Base-by-base conservation (phyloP, 495 filamentous ascomycete genomes). In the Cudoniella acicularis region DNA sequence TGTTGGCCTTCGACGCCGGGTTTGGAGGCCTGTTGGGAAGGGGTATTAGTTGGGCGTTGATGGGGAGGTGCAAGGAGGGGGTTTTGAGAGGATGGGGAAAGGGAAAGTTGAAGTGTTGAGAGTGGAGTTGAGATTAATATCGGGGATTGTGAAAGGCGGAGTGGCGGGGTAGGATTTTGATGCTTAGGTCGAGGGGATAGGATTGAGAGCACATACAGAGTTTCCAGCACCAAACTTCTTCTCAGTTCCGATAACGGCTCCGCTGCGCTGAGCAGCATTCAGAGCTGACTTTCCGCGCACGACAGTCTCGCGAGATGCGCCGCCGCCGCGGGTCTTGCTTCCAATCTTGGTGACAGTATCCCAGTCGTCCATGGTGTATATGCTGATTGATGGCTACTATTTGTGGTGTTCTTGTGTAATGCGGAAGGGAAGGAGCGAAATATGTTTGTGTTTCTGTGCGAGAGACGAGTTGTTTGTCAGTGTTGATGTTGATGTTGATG, bases 331-430 rank as follows among this genome's bases (percentile, higher is more conserved):
- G 67, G 81, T 77, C 75, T 89, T 92, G 79, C 81, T 87, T 64
- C 94, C 94, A 69, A 99, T 99, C 83, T 91, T 96, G 70, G 92
- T 95, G 64, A 89, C 87, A 62, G 78, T 73, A 66, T 96, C 89
- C 93, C 93, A 96, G 64, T 95, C 87, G 67, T 81, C 83, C 66
- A 68, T 68, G 24, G 9, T 65, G 48, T 24, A 26, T 3, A 21
- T 24, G 8, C 25, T 24, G 8, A 4, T n/a, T 47, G 21, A 10
- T 9, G 23, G 52, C 40, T 45, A 25, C 53, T 64, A 18, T 45
- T 6, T 52, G 47, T 49, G 49, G 49, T 50, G 23, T 46, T 58
- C n/a, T 46, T 46, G 48, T 50, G n/a, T 10, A 13, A 46, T 43
- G 48, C 23, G 42, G 22, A 59, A 22, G 49, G 43, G 52, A 30